Percentiles rank a stretch among this genome's conserved stretches.
Conservation (phyloP, 495 filamentous ascomycete genomes). For the Aspergillus mulundensis region DNA sequence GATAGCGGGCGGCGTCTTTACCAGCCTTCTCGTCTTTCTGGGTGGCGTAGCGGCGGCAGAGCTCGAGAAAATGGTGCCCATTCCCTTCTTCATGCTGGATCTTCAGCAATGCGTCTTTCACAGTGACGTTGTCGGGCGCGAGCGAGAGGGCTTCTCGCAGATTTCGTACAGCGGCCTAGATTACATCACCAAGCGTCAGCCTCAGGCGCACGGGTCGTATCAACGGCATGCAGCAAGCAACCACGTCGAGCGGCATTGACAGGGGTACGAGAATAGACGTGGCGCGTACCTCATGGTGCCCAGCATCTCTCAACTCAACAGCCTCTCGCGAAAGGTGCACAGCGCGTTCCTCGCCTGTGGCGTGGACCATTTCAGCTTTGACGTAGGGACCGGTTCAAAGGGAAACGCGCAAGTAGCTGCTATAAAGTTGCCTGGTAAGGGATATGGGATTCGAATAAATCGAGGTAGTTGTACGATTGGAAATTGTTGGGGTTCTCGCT, state of each 20-base stretch:
- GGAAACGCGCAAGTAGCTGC: neutral
- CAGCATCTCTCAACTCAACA: slow-evolving; percentile 46
- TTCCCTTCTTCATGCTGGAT: slow-evolving; percentile 49
- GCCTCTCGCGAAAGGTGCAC: slow-evolving; percentile 47
- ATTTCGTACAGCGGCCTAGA: slow-evolving; percentile 53
- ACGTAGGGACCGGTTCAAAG: slow-evolving; percentile 8
- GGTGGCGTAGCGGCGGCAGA: slow-evolving; percentile 51
- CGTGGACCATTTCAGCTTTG: slow-evolving; percentile 46
- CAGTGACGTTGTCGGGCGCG: slow-evolving; percentile 50
- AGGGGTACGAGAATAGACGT: neutral
- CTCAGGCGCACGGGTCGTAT: neutral
- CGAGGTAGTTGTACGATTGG: neutral
- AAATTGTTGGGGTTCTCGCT: neutral
- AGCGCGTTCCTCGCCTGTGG: slow-evolving; percentile 47
- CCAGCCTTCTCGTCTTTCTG: slow-evolving; percentile 52
- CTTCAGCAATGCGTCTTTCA: slow-evolving; percentile 50
- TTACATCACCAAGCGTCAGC: slow-evolving; percentile 13
- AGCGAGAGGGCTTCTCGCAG: slow-evolving; percentile 62
- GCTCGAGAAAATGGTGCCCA: slow-evolving; percentile 44
- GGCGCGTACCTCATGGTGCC: slow-evolving; percentile 43
- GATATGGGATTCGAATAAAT: neutral
- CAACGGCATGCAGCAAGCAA: neutral
- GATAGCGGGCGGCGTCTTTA: slow-evolving; percentile 51
- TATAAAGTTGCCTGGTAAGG: neutral
- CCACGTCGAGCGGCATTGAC: neutral